Conservation (phyloP, 2,329 filamentous ascomycete genomes). For the Trichocomaceae sp. region DNA sequence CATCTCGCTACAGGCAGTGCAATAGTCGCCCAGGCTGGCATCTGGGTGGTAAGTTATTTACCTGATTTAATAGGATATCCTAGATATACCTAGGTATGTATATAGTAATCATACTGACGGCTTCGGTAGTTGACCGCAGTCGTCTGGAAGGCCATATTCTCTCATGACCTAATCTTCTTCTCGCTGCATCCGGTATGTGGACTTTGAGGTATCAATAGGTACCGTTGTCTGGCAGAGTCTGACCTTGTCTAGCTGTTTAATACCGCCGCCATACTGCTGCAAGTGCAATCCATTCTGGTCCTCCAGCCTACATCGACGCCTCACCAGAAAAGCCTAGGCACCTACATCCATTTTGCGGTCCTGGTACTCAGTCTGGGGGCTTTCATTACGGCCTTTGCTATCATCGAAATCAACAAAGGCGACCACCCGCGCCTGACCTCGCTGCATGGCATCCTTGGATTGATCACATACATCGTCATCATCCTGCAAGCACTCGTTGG, state of each 20-base stretch:
- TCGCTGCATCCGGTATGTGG: constrained; percentile 72
- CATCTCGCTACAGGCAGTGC: constrained; percentile 59
- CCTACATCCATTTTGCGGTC: constrained; percentile 61
- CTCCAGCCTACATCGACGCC: constrained; percentile 80
- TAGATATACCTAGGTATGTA: no score
- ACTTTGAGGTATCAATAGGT: constrained; percentile 40
- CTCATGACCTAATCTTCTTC: constrained; percentile 68
- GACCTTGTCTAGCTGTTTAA: constrained; percentile 42
- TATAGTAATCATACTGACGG: not conserved
- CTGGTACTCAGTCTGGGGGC: constrained; percentile 48
- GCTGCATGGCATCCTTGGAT: constrained; percentile 74
- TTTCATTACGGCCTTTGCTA: constrained; percentile 37
- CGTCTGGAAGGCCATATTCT: constrained; percentile 72
- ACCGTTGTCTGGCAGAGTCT: not conserved
- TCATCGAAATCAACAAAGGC: constrained; percentile 68
- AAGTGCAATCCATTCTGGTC: constrained; percentile 73
- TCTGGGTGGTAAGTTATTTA: constrained; percentile 59
- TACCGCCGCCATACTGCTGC: constrained; percentile 62
- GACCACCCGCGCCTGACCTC: constrained; percentile 64
- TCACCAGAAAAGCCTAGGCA: constrained; percentile 61
- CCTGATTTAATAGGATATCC: no score
- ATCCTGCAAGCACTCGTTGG: constrained; percentile 70
- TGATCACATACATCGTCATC: constrained; percentile 64
- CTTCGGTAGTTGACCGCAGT: constrained; percentile 56
- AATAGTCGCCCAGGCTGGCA: constrained; percentile 70